phyloP scores from a whole-genome alignment of 441 rosid species.

The Gossypium davidsonii region DNA sequence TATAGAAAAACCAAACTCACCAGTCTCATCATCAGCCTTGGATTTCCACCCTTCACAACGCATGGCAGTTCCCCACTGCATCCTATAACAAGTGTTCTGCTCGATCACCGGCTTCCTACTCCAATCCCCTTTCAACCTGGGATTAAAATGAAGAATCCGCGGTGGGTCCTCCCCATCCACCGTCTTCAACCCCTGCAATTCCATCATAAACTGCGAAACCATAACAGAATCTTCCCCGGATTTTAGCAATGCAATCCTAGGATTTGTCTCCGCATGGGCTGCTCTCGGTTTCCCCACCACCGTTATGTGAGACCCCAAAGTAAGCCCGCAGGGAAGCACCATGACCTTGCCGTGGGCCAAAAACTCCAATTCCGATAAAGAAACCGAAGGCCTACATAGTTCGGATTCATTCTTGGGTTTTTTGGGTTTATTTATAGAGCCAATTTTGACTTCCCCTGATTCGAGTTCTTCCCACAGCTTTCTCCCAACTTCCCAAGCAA shows the following conservation, averaged over 20 bases:
- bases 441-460: slow-evolving; percentile 34
- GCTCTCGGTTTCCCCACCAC: slow-evolving; percentile 72
- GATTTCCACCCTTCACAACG: slow-evolving; percentile 72
- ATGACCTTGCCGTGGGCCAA: slow-evolving; percentile 32
- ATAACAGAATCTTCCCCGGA: slow-evolving; percentile 38
- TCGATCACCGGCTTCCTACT: slow-evolving; percentile 68
- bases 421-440: slow-evolving; percentile 16
- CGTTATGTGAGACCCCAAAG: slow-evolving; percentile 79
- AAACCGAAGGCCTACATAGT: slow-evolving; percentile 56
- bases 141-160: slow-evolving; percentile 63
- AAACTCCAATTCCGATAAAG: slow-evolving; percentile 61
- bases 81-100: slow-evolving; percentile 73
- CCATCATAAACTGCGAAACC: slow-evolving; percentile 75
- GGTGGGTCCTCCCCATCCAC: slow-evolving; percentile 86
- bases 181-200: slow-evolving; percentile 58
- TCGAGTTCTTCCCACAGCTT: slow-evolving; percentile 64
- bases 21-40: slow-evolving; percentile 58
- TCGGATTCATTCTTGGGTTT: slow-evolving; percentile 36
- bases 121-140: slow-evolving; percentile 79
- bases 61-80: slow-evolving; percentile 72
- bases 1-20: slow-evolving; percentile 24
- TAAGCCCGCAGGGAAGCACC: slow-evolving; percentile 83
- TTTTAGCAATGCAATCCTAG: slow-evolving; percentile 45
- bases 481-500: slow-evolving; percentile 70
- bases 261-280: slow-evolving; percentile 61